Evolutionary conservation across 2,329 filamentous ascomycete genomes (phyloP).

Genomic region (Penicillium sp.): DNA sequence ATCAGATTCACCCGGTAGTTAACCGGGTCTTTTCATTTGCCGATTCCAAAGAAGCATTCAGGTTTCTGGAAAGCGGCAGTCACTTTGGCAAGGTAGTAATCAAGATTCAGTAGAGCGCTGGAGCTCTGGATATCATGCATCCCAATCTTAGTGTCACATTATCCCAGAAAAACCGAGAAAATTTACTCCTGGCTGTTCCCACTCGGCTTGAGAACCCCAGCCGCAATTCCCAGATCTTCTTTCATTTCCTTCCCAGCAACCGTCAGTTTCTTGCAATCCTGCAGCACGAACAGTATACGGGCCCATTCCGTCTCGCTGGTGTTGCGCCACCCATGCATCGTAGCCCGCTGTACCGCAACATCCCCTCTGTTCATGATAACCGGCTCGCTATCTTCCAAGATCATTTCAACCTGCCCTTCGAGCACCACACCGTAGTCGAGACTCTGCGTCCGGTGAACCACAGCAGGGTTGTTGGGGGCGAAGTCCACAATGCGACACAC

Average conservation of each 20-base stretch:
- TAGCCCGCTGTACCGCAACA: slow-evolving; percentile 55
- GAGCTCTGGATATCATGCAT: not conserved
- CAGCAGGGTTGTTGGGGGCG: slow-evolving; percentile 40
- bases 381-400: slow-evolving; percentile 52
- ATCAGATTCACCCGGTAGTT: slow-evolving; percentile 44
- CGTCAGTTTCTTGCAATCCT: slow-evolving; percentile 25
- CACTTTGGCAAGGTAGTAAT: slow-evolving; percentile 58
- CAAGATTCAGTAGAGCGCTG: slow-evolving; percentile 33
- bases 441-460: slow-evolving; percentile 55
- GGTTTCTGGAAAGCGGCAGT: slow-evolving; percentile 51
- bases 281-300: slow-evolving; percentile 43
- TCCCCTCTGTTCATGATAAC: slow-evolving; percentile 51
- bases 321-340: slow-evolving; percentile 56
- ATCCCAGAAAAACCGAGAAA: not conserved
- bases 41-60: slow-evolving; percentile 52
- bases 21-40: slow-evolving; percentile 55
- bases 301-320: slow-evolving; percentile 48
- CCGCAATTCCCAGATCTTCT: slow-evolving; percentile 26
- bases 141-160: not conserved
- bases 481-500: slow-evolving; percentile 52
- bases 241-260: slow-evolving; percentile 22
- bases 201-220: slow-evolving; percentile 14
- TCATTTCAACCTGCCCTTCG: slow-evolving; percentile 53
- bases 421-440: slow-evolving; percentile 57
- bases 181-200: slow-evolving; percentile 12